A percentile compares a stretch with the other conserved stretches of the same genome.
Evolutionary conservation across 805 yeast species (phyloP).

Genomic region (Candida endomychidarum): DNA sequence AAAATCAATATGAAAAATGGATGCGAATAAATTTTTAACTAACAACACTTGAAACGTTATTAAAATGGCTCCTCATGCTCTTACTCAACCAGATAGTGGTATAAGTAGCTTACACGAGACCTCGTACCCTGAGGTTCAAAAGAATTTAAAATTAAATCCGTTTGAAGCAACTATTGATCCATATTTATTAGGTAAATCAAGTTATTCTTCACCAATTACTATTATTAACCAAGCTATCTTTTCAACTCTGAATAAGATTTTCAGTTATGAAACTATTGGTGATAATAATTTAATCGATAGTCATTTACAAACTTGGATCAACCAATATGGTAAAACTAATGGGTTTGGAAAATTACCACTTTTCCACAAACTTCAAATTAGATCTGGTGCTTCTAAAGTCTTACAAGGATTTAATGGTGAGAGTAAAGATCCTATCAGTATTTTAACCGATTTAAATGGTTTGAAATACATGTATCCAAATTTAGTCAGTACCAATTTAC

Average conservation of each 20-base stretch:
- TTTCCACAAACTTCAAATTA: conserved; percentile 62
- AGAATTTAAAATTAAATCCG: conserved; percentile 31
- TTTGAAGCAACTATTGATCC: conserved; percentile 66
- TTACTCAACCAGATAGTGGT: conserved; percentile 4
- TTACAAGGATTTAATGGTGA: conserved; percentile 64
- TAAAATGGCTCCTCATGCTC: conserved; percentile 18
- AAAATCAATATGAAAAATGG: neutral
- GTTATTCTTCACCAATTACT: conserved; percentile 55
- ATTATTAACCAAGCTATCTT: conserved; percentile 57
- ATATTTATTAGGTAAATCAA: conserved; percentile 44
- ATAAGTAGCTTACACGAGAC: neutral
- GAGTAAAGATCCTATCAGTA: conserved; percentile 40
- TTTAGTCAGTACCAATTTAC: conserved; percentile 44
- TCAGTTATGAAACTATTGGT: conserved; percentile 70
- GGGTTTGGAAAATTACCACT: conserved; percentile 59
- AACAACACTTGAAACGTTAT: neutral
- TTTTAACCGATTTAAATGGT: conserved; percentile 64
- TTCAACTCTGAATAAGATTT: conserved; percentile 51
- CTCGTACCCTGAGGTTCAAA: neutral
- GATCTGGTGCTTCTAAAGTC: conserved; percentile 81
- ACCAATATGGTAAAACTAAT: conserved; percentile 48
- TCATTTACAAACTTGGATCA: conserved; percentile 61
- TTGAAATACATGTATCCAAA: conserved; percentile 67
- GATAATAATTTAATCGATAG: conserved; percentile 59
- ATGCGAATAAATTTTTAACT: conserved; percentile 3